These are phyloP conservation scores for Tagetes patula DNA, from an alignment of 129 eudicot genomes.

Conservation along the genomic window DNA sequence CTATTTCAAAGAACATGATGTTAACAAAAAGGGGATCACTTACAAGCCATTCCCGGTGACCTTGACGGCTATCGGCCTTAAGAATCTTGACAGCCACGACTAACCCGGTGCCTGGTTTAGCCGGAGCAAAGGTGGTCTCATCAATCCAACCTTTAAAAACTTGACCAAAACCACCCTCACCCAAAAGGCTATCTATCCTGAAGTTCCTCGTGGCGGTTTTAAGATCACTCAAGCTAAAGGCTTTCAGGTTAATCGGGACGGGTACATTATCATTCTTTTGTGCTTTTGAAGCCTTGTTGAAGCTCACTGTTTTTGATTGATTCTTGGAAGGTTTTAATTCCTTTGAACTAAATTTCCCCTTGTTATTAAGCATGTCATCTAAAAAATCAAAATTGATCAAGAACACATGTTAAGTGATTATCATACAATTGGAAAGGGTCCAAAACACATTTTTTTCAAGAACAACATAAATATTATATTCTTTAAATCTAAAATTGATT, in stretches of 20 bases:
- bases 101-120: constrained; percentile 64
- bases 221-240: constrained; percentile 58
- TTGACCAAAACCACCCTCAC: constrained; percentile 69
- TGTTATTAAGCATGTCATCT: constrained; percentile 43
- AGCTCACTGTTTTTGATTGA: constrained; percentile 37
- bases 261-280: constrained; percentile 29
- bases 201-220: constrained; percentile 57
- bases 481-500: too few relatives aligned
- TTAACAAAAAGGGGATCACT: constrained; percentile 17
- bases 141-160: constrained; percentile 77
- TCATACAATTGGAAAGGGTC: not conserved
- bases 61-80: constrained; percentile 61
- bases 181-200: constrained; percentile 62
- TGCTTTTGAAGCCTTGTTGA: constrained; percentile 36
- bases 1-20: not conserved
- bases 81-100: constrained; percentile 68
- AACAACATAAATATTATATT: too few relatives aligned
- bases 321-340: constrained; percentile 14
- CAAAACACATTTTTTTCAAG: too few relatives aligned
- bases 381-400: constrained; percentile 1
- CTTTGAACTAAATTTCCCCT: constrained; percentile 20
- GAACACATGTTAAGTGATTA: not conserved
- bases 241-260: constrained; percentile 43
- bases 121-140: constrained; percentile 54
- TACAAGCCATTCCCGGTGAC: constrained; percentile 82